Evolutionary conservation across 345 rosid genomes (phyloP), one percentile per base, ranked within the genome.

Genomic region (Abelmoschus esculentus): DNA sequence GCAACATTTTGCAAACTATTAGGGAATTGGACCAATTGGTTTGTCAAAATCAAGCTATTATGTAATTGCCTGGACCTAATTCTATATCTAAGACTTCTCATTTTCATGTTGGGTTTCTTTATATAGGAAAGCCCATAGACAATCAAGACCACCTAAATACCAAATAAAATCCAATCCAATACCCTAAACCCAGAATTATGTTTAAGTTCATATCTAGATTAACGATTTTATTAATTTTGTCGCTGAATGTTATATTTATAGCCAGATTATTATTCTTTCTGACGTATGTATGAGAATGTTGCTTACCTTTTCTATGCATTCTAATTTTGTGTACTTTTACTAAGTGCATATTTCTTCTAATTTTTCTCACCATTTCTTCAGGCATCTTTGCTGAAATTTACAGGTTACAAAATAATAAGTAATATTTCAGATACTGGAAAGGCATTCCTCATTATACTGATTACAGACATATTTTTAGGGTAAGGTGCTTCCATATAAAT

Each of bases 321-420:
- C n/a, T 47, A 15, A n/a, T 53, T 28, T 52, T 47, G 5, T 19
- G 46, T 14, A 49, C 67, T 26, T 57, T 42, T 38, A 0, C 34
- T 34, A 29, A 69, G 69, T 4, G 47, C 28, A 7, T 65, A 59
- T 15, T 52, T 61, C 18, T 46, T 40, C 38, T 67, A 59, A 17
- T 63, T 62, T 66, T 4, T 52, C 61, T 67, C 63, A 32, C 63
- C 13, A 44, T 47, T 72, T 38, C 67, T 77, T 80, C 95, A 91
- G 97, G 95, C 88, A 78, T 90, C 97, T 67, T 83, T 93, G 88
- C 82, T 93, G 84, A 93, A 91, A 73, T 93, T 93, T 86, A 82
- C 98, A 1, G 97, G 98, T 67, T 87, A 86, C 75, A 91, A 93
- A 75, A 76, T 93, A 72, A 32, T 93, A 75, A 88, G 81, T 79